A percentile compares a stretch with the other conserved stretches of the same genome.
Evolutionary conservation across 768 basidiomycete species (phyloP).

Genomic region (Mycena chlorophos): DNA sequence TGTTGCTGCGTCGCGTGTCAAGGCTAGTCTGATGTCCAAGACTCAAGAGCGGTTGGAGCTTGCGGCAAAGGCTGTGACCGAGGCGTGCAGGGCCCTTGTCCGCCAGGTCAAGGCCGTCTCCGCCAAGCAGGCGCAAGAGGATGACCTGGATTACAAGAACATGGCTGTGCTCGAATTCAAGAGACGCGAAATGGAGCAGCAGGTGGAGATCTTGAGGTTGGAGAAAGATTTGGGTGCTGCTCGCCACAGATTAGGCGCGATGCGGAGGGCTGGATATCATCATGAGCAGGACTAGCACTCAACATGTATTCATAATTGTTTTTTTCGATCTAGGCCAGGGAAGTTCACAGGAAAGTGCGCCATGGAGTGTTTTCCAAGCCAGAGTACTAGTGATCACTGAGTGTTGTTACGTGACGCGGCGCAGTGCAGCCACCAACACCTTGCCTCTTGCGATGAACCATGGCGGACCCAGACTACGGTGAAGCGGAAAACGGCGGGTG

Average conservation of each 20-base stretch:
- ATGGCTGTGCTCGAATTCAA: slow-evolving; percentile 97
- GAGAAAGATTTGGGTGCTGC: slow-evolving; percentile 94
- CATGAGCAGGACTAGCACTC: too few relatives aligned
- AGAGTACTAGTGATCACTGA: too few relatives aligned
- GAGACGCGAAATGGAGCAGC: slow-evolving; percentile 97
- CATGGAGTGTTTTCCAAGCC: too few relatives aligned
- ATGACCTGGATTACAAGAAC: slow-evolving; percentile 84
- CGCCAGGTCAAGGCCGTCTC: slow-evolving; percentile 95
- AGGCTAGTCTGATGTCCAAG: slow-evolving; percentile 97
- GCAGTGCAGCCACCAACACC: not conserved
- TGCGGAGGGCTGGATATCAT: slow-evolving; percentile 89
- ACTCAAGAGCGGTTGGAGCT: slow-evolving; percentile 95
- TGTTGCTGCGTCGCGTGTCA: slow-evolving; percentile 97
- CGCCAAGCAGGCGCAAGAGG: slow-evolving; percentile 74
- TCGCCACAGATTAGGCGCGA: slow-evolving; percentile 75
- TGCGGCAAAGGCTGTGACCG: slow-evolving; percentile 96
- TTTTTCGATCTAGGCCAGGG: too few relatives aligned
- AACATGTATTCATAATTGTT: too few relatives aligned
- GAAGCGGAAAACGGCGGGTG: too few relatives aligned
- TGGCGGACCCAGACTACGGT: slow-evolving; percentile 38
- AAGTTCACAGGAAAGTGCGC: too few relatives aligned
- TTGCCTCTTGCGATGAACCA: slow-evolving; percentile 5
- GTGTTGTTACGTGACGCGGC: not conserved
- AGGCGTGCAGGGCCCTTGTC: slow-evolving; percentile 95
- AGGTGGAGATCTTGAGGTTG: slow-evolving; percentile 95